Evolutionary conservation across 345 rosid species (phyloP).

Genomic region (Boechera divaricarpa): DNA sequence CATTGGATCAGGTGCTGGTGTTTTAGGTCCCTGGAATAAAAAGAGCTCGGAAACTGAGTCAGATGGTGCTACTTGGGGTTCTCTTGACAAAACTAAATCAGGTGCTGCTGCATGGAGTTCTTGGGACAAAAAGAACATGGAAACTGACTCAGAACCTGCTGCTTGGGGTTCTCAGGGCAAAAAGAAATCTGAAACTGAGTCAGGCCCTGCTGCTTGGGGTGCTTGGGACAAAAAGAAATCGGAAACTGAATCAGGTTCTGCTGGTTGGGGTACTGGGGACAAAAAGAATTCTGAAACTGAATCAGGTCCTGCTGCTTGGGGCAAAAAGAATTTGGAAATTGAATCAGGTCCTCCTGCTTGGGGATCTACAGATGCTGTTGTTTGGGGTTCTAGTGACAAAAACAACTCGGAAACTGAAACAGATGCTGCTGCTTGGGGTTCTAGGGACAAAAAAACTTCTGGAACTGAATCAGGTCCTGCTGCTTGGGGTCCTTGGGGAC

Average conservation of each 20-base stretch:
- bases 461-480: conserved; percentile 25
- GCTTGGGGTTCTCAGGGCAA: background rate
- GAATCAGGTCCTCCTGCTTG: conserved; percentile 25
- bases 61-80: background rate
- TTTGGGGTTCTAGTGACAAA: conserved; percentile 3
- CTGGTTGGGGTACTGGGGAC: background rate
- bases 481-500: conserved; percentile 56
- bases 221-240: background rate
- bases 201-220: conserved; percentile 41
- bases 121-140: background rate
- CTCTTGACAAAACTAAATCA: background rate
- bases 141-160: conserved; percentile 21
- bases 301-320: conserved; percentile 43
- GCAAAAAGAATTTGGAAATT: conserved; percentile 20
- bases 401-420: conserved; percentile 16
- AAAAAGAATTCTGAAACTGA: conserved; percentile 2
- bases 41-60: background rate
- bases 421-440: conserved; percentile 18
- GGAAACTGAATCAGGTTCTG: conserved; percentile 9
- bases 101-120: conserved; percentile 7
- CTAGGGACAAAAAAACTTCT: background rate
- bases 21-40: background rate
- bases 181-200: background rate
- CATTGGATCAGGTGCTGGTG: conserved; percentile 2
- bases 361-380: conserved; percentile 4